Evolutionary conservation across 2,329 filamentous ascomycete genomes (phyloP).

Genomic region (Bretziella fagacearum): DNA sequence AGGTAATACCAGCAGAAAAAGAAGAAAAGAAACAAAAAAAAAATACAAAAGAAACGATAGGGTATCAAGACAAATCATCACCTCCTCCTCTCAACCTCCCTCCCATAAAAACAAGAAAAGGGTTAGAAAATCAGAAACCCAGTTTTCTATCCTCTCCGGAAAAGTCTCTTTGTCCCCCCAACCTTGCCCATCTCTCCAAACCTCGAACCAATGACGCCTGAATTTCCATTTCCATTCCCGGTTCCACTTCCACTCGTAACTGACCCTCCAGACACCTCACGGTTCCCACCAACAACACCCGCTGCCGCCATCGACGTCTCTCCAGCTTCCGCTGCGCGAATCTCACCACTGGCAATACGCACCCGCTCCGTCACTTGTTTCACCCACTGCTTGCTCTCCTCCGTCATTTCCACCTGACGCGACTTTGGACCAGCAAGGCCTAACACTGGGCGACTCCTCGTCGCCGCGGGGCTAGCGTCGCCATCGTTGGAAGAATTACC

Average conservation of each 20-base stretch:
- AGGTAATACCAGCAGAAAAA: not conserved
- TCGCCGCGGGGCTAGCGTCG: too few species aligned
- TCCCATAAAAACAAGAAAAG: not conserved
- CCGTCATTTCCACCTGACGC: slow-evolving; percentile 48
- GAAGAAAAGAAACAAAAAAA: not conserved
- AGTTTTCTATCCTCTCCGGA: slow-evolving; percentile 29
- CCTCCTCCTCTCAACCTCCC: not conserved
- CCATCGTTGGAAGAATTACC: slow-evolving; percentile 32
- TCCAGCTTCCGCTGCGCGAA: slow-evolving; percentile 25
- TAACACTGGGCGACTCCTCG: too few species aligned
- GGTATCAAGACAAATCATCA: not conserved
- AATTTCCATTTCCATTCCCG: not conserved
- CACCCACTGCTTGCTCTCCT: slow-evolving; percentile 63
- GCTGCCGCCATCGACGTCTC: not conserved
- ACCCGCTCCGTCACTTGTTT: slow-evolving; percentile 71
- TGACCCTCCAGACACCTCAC: not conserved
- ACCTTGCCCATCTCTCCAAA: slow-evolving; percentile 58
- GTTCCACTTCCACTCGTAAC: not conserved
- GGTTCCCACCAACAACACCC: not conserved
- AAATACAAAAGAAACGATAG: not conserved
- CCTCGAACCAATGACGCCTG: slow-evolving; percentile 17
- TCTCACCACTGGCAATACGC: slow-evolving; percentile 50
- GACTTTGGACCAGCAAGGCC: slow-evolving; percentile 55
- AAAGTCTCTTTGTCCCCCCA: slow-evolving; percentile 56
- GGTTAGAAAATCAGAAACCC: slow-evolving; percentile 5